Conservation (phyloP, 2,329 filamentous ascomycete genomes). For the Ceratocystis cubensis region DNA sequence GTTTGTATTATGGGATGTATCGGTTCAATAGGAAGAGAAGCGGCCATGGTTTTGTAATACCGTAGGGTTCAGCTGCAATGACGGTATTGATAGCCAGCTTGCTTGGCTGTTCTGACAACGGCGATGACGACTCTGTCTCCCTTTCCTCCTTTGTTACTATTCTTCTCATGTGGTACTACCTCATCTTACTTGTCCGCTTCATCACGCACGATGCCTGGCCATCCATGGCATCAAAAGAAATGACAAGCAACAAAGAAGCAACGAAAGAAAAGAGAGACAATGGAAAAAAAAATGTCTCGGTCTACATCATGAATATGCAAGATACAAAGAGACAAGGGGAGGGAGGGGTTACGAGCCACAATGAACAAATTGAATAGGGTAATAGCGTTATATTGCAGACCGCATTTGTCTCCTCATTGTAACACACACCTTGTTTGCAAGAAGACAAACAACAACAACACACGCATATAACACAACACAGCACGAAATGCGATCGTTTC, state of each 20-base stretch:
- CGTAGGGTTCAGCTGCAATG: too few relatives aligned
- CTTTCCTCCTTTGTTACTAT: neutral
- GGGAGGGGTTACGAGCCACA: neutral
- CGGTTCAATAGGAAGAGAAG: neutral
- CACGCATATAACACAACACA: neutral
- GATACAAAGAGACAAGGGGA: neutral
- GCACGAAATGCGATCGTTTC: neutral
- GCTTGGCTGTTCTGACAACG: too few relatives aligned
- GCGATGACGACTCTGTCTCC: neutral
- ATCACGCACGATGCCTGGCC: neutral
- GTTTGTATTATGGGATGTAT: neutral
- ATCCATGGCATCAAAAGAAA: neutral
- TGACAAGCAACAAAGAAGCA: neutral
- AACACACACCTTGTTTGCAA: neutral
- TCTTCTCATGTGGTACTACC: neutral
- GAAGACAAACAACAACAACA: neutral
- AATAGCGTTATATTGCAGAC: too few relatives aligned
- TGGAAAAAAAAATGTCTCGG: neutral
- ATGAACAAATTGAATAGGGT: too few relatives aligned
- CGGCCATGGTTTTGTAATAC: too few relatives aligned
- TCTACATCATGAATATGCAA: neutral
- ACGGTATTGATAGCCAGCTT: too few relatives aligned
- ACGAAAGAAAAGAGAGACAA: neutral
- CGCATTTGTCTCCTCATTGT: too few relatives aligned
- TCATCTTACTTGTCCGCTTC: neutral